Evolutionary conservation across 148 eudicot species (phyloP), one percentile per base, ranked within the genome.

Genomic region (Hydrangea macrophylla): DNA sequence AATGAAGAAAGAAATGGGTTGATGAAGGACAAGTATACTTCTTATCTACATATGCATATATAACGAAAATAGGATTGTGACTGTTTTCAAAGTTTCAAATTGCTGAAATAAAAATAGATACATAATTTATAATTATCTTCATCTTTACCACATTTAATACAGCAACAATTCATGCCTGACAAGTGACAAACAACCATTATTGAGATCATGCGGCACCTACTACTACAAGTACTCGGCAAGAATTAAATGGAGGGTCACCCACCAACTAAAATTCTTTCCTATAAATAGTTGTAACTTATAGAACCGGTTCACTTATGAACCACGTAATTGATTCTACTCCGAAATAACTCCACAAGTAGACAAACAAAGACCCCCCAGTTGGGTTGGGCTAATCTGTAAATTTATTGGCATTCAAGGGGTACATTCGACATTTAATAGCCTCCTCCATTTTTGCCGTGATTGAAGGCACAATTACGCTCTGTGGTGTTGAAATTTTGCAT

Each of bases 141-240:
- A 26, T 40, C 2, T 40, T 62, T 62, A 10, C 18, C 6, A 17
- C 54, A 62, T 40, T 12, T 20, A 48, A 15, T 63, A 15, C 54
- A 0, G 5, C 28, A 20, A 50, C 3, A 27, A 5, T 26, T 7
- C 4, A 39, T 70, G 66, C 48, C 50, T 25, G 40, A 51, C 18
- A 42, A 24, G 28, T 70, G 66, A 32, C 50, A 13, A 28, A 51
- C 18, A 42, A 24, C 4, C 35, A 70, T 61, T 60, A 70, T 44
- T 70, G 73, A 5, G 31, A 39, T 70, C 73, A 70, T 67, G 50
- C 60, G 73, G 67, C 32, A 32, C 24, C 9, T 58, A 50, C 50
- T 60, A 33, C 67, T 60, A 53, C 17, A 55, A 31, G 44, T n/a
- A 20, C 30, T 63, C 71, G n/a, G n/a, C n/a, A n/a, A n/a, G n/a